Base-by-base conservation (phyloP, 108 stramenopile genomes). In the Discostella stelligeroides region DNA sequence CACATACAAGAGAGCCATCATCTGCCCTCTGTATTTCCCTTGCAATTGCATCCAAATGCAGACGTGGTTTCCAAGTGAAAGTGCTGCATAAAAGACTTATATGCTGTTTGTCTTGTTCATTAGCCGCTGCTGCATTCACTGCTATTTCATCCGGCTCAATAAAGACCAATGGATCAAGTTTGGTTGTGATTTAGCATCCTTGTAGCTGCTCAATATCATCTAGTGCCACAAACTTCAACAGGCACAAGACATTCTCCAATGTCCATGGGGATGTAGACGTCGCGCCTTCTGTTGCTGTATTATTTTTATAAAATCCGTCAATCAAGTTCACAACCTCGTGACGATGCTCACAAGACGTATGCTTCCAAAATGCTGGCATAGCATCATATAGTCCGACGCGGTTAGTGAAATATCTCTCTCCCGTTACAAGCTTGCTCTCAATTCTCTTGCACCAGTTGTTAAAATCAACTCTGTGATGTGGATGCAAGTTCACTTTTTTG, bases 341-440 rank as follows among this genome's bases (percentile, higher is more conserved):
- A 6, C 48, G 25, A 13, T 66, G 27, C n/a, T 24, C 64, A 7
- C 7, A 0, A 28, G 47, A 8, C 51, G 53, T 25, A n/a, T 1
- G 0, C 24, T 66, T 50, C 64, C 64, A 66, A 24, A 51, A 37
- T 43, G 64, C 64, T 27, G 64, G 64, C 48, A 51, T 66, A 0
- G 64, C 64, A 43, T 66, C 48, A 1, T 0, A 66, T n/a, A 66
- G 23, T 4, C 64, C 48, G 0, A 21, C 28, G 13, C 48, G 9
- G n/a, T 50, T 66, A 7, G 18, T 51, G 64, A 66, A 66, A 8
- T 51, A 66, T 10, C 7, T 48, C 20, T 66, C 64, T 7, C 27
- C 64, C 4, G 7, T 38, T 38, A 51, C 53, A n/a, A 66, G 37
- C 21, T 23, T 49, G 8, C 28, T 29, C 0, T 54, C 53, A 28